Base-by-base conservation (phyloP, 306 rosid genomes). In the Arachis stenosperma region DNA sequence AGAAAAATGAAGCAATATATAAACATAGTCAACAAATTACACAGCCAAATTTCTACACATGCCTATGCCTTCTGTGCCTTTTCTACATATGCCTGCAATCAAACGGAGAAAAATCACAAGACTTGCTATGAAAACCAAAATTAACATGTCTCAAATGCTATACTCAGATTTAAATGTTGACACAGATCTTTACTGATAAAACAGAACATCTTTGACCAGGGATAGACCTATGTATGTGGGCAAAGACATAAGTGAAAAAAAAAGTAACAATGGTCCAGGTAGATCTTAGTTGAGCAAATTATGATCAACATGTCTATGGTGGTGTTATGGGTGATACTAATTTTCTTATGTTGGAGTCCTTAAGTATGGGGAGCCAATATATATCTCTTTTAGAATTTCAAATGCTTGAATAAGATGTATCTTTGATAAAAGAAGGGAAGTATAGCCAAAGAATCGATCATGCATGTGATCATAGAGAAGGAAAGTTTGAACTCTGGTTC, bases 11-110 rank as follows among this genome's bases (percentile, higher is more conserved):
- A 22, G 43, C 65, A 56, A 65, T 44, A 62, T 60, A 65, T 61
- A 68, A 71, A 61, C 80, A 83, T 44, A 69, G 65, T 66, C 17
- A 39, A 70, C 9, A 80, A 17, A 67, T 17, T 74, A 62, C 71
- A 77, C 55, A 69, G 46, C 69, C 74, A 66, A 71, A 63, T 52
- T 65, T 60, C 77, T 66, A 52, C 13, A 55, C 51, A 77, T 78
- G 79, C 63, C 76, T 81, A 85, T n/a, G 80, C 81, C 88, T 91
- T 91, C 74, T 85, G 95, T 82, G 52, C 62, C 84, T 86, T 89
- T 61, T 86, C 97, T 77, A 91, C 89, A 65, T 89, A 91, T 56
- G 95, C 97, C 97, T 90, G 86, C 86, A 81, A 66, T 65, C 79
- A 79, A 71, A 66, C 13, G 67, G 15, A 53, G 55, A 75, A 52